Conservation (phyloP, 2,329 filamentous ascomycete species). For the Teratosphaeriaceae sp. region DNA sequence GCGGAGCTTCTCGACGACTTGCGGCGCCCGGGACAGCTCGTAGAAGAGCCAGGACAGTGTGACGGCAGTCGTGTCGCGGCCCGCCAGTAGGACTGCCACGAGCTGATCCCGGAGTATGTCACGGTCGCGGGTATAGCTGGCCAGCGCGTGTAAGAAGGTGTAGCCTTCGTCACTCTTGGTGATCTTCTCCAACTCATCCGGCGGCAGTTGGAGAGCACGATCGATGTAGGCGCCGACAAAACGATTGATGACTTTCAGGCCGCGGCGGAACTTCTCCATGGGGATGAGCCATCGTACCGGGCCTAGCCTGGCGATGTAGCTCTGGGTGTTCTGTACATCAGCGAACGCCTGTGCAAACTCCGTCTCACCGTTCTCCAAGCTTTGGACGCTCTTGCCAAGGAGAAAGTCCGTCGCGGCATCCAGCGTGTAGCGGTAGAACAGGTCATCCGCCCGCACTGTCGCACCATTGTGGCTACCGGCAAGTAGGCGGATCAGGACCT, state of each 20-base stretch:
- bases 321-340: conserved; percentile 69
- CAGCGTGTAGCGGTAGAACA: conserved; percentile 80
- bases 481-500: conserved; percentile 64
- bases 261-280: conserved; percentile 54
- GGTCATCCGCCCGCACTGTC: conserved; percentile 62
- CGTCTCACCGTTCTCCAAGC: conserved; percentile 49
- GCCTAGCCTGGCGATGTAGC: conserved; percentile 58
- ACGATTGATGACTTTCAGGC: conserved; percentile 62
- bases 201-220: conserved; percentile 59
- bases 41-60: conserved; percentile 78
- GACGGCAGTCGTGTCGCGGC: conserved; percentile 78
- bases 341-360: conserved; percentile 77
- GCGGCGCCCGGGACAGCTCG: conserved; percentile 67
- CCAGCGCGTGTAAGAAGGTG: conserved; percentile 82
- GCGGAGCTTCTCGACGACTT: conserved; percentile 61
- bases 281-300: conserved; percentile 59
- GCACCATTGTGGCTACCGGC: conserved; percentile 27
- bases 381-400: conserved; percentile 67
- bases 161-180: conserved; percentile 65
- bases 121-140: conserved; percentile 63
- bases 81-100: conserved; percentile 73
- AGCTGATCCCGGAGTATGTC: conserved; percentile 77
- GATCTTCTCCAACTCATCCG: conserved; percentile 66
- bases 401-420: conserved; percentile 85
- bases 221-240: conserved; percentile 78